Evolutionary conservation across 2,329 filamentous ascomycete species (phyloP).

Genomic region (Sporothrix luriei): DNA sequence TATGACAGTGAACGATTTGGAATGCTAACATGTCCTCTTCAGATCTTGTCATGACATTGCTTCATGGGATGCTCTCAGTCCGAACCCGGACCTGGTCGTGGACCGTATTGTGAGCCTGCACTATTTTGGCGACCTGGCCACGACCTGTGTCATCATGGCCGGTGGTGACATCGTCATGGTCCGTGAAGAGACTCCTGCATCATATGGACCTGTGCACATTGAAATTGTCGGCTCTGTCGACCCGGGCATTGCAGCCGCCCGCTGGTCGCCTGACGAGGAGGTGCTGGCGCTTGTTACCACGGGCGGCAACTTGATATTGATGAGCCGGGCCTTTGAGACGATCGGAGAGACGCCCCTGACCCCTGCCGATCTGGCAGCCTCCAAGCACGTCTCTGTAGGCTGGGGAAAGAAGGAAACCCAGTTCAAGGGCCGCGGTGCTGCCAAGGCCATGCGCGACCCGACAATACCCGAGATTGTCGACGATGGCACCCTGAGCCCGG

Average conservation of each 20-base stretch:
- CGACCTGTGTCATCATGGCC: constrained; percentile 79
- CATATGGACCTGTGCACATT: constrained; percentile 71
- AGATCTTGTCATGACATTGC: constrained; percentile 58
- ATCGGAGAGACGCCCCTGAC: constrained; percentile 74
- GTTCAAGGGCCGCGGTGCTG: constrained; percentile 90
- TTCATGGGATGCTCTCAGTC: constrained; percentile 86
- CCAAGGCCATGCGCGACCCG: constrained; percentile 83
- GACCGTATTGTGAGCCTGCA: constrained; percentile 80
- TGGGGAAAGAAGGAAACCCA: constrained; percentile 99
- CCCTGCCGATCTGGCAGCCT: constrained; percentile 77
- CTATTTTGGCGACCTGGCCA: constrained; percentile 78
- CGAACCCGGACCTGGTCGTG: constrained; percentile 70
- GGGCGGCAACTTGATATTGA: constrained; percentile 78
- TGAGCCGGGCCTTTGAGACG: constrained; percentile 89
- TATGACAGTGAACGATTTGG: too few relatives aligned
- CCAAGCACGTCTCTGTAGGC: constrained; percentile 91
- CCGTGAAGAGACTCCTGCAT: constrained; percentile 61
- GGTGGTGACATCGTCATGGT: constrained; percentile 90
- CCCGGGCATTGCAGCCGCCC: constrained; percentile 82
- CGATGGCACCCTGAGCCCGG: constrained; percentile 71
- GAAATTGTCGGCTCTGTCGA: constrained; percentile 96
- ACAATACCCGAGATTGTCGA: constrained; percentile 94
- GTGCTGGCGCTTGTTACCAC: constrained; percentile 77
- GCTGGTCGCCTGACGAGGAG: constrained; percentile 95
- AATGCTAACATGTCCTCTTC: not conserved